These are phyloP conservation scores for Pichia sp. DNA, from an alignment of 1,139 yeast species.

Conservation along the genomic window DNA sequence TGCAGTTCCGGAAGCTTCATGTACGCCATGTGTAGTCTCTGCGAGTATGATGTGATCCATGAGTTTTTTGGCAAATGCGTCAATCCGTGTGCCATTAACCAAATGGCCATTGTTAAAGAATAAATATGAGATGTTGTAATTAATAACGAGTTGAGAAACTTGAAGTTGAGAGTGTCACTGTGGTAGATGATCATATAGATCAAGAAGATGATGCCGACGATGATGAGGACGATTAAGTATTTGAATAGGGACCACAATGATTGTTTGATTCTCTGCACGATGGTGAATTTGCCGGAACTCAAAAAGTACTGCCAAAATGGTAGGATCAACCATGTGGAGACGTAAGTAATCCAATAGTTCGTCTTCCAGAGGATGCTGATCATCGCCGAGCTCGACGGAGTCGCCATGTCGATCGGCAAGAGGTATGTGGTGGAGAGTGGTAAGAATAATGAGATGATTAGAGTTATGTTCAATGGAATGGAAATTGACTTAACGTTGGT, in stretches of 20 bases:
- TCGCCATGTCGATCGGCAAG: constrained; percentile 50
- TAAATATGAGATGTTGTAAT: constrained; percentile 83
- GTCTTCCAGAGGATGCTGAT: constrained; percentile 55
- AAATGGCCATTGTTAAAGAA: constrained; percentile 68
- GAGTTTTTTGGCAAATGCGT: constrained; percentile 61
- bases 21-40: constrained; percentile 46
- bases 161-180: constrained; percentile 52
- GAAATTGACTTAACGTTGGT: constrained; percentile 11
- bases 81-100: constrained; percentile 86
- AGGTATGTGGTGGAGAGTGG: constrained; percentile 56
- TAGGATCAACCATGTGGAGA: constrained; percentile 68
- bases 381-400: not conserved
- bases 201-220: constrained; percentile 51
- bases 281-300: constrained; percentile 63
- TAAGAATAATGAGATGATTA: constrained; percentile 47
- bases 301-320: constrained; percentile 75
- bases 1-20: constrained; percentile 54
- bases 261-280: constrained; percentile 46
- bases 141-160: constrained; percentile 61
- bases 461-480: constrained; percentile 35
- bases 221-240: constrained; percentile 59
- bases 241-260: constrained; percentile 56
- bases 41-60: constrained; percentile 42
- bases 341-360: constrained; percentile 79
- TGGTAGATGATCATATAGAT: constrained; percentile 57